Evolutionary conservation across 331 rosid genomes (phyloP), one percentile per base, ranked within the genome.

Genomic region (Quercus tomentella): DNA sequence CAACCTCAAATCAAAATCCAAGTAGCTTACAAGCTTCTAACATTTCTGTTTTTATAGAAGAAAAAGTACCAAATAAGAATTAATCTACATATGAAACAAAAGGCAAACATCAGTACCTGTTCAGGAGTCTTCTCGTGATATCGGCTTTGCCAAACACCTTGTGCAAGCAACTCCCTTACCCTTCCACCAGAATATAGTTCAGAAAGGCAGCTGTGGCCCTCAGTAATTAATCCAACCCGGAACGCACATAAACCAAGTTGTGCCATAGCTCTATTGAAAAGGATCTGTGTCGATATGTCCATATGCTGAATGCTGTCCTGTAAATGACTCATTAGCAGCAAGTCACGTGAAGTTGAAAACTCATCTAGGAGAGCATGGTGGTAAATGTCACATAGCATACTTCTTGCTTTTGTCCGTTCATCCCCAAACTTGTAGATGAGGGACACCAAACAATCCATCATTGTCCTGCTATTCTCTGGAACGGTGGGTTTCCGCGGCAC

Each of bases 71-170:
- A 45, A 12, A 45, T 33, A 67, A 25, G 25, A 23, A 20, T 67
- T 33, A 67, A 18, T 35, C 51, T 63, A 67, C 26, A n/a, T 31
- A 67, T 67, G 72, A 75, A 69, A 74, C 74, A 26, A 16, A 54
- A 22, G 16, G 28, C 3, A 7, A 60, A 66, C 25, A 43, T 28
- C 12, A 80, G 57, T 77, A 93, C 99, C 98, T 96, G 99, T 82
- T 96, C 98, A 7, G 99, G 98, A 77, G 98, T 93, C 87, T 96
- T 96, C 83, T 96, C 98, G 16, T 96, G 98, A 88, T 92, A 96
- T 45, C 99, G 89, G 73, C 97, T 93, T 77, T 96, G 99, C 5
- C 91, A 86, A 77, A 96, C 93, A 41, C 99, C 99, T 83, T 96
- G 99, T 0, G 98, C 99, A 70, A 96, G 97, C 88, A 96, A 80